Evolutionary conservation across 75 land plant genomes (phyloP).

Genomic region (Pinus tabuliformis): DNA sequence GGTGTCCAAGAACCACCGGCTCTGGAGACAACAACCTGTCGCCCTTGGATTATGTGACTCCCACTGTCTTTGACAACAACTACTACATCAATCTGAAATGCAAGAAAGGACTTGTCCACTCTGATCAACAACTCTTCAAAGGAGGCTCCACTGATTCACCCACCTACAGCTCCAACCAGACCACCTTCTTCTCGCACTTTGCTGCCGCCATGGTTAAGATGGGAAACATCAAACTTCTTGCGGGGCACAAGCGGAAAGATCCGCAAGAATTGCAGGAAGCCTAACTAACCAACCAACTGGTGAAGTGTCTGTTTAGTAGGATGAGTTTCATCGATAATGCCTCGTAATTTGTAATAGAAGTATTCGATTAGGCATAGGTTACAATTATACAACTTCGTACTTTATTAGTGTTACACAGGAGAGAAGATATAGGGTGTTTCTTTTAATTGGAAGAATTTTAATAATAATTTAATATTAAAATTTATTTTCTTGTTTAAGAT

Average conservation of each 20-base stretch:
- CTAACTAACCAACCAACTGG: neutral
- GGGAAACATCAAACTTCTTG: conserved; percentile 23
- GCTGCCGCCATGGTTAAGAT: conserved; percentile 29
- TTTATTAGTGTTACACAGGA: too few relatives aligned
- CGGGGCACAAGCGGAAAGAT: conserved; percentile 19
- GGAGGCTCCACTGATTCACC: conserved; percentile 26
- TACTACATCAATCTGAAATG: conserved; percentile 44
- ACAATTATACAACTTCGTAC: too few relatives aligned
- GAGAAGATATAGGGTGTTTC: too few relatives aligned
- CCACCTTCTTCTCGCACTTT: conserved; percentile 27
- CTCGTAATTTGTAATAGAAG: too few relatives aligned
- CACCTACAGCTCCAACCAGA: conserved; percentile 5
- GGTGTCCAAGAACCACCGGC: conserved; percentile 17
- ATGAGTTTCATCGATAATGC: too few relatives aligned
- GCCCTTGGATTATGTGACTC: conserved; percentile 39
- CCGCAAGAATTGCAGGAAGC: conserved; percentile 30
- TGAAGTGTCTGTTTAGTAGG: too few relatives aligned
- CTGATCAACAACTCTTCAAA: conserved; percentile 46
- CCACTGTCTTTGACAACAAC: conserved; percentile 32
- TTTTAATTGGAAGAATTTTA: too few relatives aligned
- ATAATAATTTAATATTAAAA: too few relatives aligned
- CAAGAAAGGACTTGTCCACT: conserved; percentile 43
- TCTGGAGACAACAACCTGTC: conserved; percentile 29
- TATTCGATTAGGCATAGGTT: too few relatives aligned
- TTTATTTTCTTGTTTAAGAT: too few relatives aligned